Evolutionary conservation across 768 basidiomycete species (phyloP), one percentile per base, ranked within the genome.

Genomic region (Cystobasidiopsis lactophilus): DNA sequence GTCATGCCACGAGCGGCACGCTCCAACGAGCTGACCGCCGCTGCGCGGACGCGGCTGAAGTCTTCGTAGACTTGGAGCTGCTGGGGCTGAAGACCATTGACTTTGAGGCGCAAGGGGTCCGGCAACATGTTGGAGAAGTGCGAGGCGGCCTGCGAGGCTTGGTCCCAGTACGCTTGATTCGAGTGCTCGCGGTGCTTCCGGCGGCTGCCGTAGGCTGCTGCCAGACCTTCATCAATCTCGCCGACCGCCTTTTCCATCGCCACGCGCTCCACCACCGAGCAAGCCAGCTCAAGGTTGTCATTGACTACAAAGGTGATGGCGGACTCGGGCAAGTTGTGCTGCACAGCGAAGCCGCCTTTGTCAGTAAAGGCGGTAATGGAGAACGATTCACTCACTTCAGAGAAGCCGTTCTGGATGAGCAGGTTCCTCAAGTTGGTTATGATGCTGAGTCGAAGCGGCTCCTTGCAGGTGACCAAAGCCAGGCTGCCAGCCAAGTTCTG

Each of bases 391-490:
- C 68, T 47, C 56, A 82, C 83, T 65, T 96, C 91, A 50, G 71
- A 78, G 65, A 93, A 93, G 40, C 91, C 91, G 61, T 84, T 80
- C 41, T 91, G 85, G 26, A 71, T 70, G 51, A 98, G 67, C 58
- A 79, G 75, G 41, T 78, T 76, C n/a, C 88, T 79, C 30, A 95
- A 72, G 62, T 91, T 86, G 50, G 75, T 79, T 18, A 80, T 78
- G 61, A 96, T 77, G 66, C 93, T 89, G 64, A 80, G 82, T 63
- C 86, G 80, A 53, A 98, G 68, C 1, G 91, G 89, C 62, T 98
- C 93, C 66, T 95, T 96, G 73, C 91, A 96, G 18, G 93, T 96
- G 16, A 98, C 93, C 51, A 95, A 70, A 24, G 93, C 93, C 45
- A 98, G 75, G 60, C 84, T 89, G 38, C 91, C 89, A 16, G 93